phyloP scores from a whole-genome alignment of 2,329 filamentous ascomycete genomes.

The Colletotrichum brevisporum region DNA sequence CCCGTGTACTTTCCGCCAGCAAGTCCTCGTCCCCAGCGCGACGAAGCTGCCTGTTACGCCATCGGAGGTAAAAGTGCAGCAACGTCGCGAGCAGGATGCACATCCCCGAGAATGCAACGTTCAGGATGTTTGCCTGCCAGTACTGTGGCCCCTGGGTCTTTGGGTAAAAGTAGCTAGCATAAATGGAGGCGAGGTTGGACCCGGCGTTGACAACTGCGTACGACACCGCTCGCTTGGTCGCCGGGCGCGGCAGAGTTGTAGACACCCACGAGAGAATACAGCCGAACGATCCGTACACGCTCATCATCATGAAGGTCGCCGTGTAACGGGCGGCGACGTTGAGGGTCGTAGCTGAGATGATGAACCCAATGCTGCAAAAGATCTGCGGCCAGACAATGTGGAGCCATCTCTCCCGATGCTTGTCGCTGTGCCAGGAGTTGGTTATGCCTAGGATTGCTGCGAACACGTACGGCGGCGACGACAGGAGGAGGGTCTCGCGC shows the following conservation, averaged over 20 bases:
- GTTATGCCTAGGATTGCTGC: slow-evolving; percentile 42
- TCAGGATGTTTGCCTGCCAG: slow-evolving; percentile 18
- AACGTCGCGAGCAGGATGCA: slow-evolving; percentile 7
- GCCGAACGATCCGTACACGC: slow-evolving; percentile 10
- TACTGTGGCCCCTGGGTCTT: slow-evolving; percentile 77
- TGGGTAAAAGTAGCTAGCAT: slow-evolving; percentile 68
- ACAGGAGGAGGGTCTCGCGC: slow-evolving; percentile 36
- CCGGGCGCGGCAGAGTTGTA: slow-evolving; percentile 80
- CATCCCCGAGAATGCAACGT: slow-evolving; percentile 16
- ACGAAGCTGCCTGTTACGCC: slow-evolving; percentile 15
- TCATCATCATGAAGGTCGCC: slow-evolving; percentile 35
- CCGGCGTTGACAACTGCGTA: slow-evolving; percentile 70
- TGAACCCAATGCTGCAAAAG: slow-evolving; percentile 49
- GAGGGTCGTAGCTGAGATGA: slow-evolving; percentile 25
- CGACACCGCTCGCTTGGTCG: slow-evolving; percentile 76
- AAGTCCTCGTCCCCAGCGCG: slow-evolving; percentile 9
- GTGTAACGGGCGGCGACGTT: slow-evolving; percentile 16
- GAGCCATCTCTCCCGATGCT: slow-evolving; percentile 61
- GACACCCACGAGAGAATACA: slow-evolving; percentile 77
- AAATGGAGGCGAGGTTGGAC: slow-evolving; percentile 69
- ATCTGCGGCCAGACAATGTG: slow-evolving; percentile 59
- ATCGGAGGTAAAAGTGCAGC: slow-evolving; percentile 19
- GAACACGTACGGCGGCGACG: slow-evolving; percentile 39
- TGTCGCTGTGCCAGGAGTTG: slow-evolving; percentile 56
- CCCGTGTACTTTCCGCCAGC: neutral